Base-by-base conservation (phyloP, 176 grass and related monocot genomes). In the Juncus effusus region DNA sequence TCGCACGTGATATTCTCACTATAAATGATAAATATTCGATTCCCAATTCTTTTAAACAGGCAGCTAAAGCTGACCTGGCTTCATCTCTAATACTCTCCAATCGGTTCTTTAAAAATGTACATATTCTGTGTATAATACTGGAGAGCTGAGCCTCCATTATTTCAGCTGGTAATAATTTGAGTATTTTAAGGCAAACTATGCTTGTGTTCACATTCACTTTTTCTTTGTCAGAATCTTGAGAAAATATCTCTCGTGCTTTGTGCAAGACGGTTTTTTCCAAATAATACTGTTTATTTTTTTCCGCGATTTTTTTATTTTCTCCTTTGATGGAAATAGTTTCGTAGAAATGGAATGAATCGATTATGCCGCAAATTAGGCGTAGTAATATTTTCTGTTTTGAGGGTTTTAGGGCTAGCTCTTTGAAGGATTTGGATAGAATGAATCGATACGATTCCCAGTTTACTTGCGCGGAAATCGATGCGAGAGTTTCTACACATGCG, bases 41-140 rank as follows among this genome's bases (percentile, higher is more conserved):
- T 55, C 93, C 93, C 66, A 97, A 86, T 77, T 97, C 93, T 81
- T 89, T 97, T 44, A 89, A 42, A 59, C 85, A 91, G 54, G 93
- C 88, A 71, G 82, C 85, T 72, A 97, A 80, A 71, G 85, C 82
- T 56, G 82, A 81, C 75, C 93, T 89, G 72, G 93, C 93, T 59
- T 92, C 88, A 69, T 89, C 88, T 37, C 88, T 84, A 73, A 97
- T 63, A 14, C 93, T 97, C 86, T 92, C 87, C 62, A 92, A 62
- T n/a, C 88, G 78, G 75, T 84, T 79, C 75, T 92, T 97, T 67
- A 97, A 84, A 61, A 97, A 97, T 71, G 72, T 84, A 56, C 93
- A 97, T 13, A 91, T 79, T 52, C 72, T 80, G 76, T 92, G 88
- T 55, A 97, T 60, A 67, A 97, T 89, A 65, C 74, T 92, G 36